Conservation (phyloP, 2,329 filamentous ascomycete species). For the Fusarium dimerum region DNA sequence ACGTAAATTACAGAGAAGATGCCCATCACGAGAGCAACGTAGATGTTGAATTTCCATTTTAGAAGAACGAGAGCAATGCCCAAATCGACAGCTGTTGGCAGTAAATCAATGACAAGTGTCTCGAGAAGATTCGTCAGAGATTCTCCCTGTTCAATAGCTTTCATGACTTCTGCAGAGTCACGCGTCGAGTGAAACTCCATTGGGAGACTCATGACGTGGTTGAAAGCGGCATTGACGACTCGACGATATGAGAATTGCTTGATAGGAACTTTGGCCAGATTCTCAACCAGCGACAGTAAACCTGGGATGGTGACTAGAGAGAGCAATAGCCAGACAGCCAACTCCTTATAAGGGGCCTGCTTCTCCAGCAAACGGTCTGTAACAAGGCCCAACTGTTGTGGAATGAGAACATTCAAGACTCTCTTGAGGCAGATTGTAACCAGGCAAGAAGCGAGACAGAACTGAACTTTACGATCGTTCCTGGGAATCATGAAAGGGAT, state of each 20-base stretch:
- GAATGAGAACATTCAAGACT: conserved; percentile 33
- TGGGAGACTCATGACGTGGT: conserved; percentile 67
- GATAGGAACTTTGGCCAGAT: conserved; percentile 35
- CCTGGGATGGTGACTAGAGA: conserved; percentile 5
- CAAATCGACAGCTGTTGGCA: conserved; percentile 64
- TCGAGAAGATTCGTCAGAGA: conserved; percentile 62
- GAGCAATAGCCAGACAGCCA: conserved; percentile 20
- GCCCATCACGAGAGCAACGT: conserved; percentile 47
- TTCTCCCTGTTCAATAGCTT: conserved; percentile 64
- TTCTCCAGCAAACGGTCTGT: conserved; percentile 30
- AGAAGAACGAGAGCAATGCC: conserved; percentile 61
- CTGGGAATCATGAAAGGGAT: conserved; percentile 33
- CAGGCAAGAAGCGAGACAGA: conserved; percentile 27
- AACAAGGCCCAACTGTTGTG: conserved; percentile 34
- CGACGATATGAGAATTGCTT: conserved; percentile 48
- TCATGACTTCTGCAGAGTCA: conserved; percentile 63
- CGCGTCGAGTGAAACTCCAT: conserved; percentile 71
- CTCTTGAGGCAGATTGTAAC: conserved; percentile 25
- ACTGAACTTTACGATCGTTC: conserved; percentile 33
- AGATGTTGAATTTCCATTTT: conserved; percentile 62
- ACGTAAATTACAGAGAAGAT: conserved; percentile 20
- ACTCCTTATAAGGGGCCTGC: conserved; percentile 17
- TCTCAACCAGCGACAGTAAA: conserved; percentile 16
- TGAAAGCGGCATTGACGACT: conserved; percentile 62
- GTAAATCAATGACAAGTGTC: conserved; percentile 58